These are phyloP conservation scores for Termitomyces bulborhizus DNA, from an alignment of 768 basidiomycete species.

Conservation along the genomic window DNA sequence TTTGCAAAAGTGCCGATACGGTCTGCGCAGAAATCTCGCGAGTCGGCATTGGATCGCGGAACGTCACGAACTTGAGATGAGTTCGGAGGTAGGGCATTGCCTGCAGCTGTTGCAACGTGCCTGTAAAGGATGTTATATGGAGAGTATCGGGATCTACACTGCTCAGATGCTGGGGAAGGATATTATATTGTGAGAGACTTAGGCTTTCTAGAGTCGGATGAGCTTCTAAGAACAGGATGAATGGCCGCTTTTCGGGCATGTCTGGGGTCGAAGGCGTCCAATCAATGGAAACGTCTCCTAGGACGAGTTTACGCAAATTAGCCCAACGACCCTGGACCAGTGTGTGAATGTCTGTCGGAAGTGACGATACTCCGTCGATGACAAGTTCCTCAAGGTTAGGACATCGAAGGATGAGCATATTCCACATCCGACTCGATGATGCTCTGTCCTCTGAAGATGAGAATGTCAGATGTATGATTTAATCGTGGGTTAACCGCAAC, in stretches of 20 bases:
- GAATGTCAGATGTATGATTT: neutral
- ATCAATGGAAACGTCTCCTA: constrained; percentile 65
- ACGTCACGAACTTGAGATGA: constrained; percentile 48
- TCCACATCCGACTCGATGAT: constrained; percentile 51
- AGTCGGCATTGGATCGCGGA: constrained; percentile 61
- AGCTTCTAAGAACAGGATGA: constrained; percentile 62
- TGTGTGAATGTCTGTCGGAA: constrained; percentile 49
- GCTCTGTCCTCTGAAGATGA: constrained; percentile 40
- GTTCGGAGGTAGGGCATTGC: constrained; percentile 46
- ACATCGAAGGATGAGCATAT: constrained; percentile 62
- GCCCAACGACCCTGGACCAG: constrained; percentile 66
- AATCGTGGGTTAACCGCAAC: neutral
- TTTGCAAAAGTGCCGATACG: constrained; percentile 53
- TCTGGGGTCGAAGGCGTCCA: constrained; percentile 35
- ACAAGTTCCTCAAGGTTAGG: constrained; percentile 61
- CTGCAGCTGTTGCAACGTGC: constrained; percentile 63
- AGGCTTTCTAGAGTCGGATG: constrained; percentile 49
- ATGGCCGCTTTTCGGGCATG: constrained; percentile 45
- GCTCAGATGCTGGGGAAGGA: constrained; percentile 47
- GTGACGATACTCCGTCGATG: constrained; percentile 46
- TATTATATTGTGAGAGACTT: constrained; percentile 45
- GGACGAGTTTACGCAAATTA: constrained; percentile 46
- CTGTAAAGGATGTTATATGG: constrained; percentile 54
- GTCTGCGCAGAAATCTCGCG: constrained; percentile 62
- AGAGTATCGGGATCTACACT: constrained; percentile 41